phyloP scores from a whole-genome alignment of 2,329 filamentous ascomycete genomes.

The Neofusicoccum umdonicola region DNA sequence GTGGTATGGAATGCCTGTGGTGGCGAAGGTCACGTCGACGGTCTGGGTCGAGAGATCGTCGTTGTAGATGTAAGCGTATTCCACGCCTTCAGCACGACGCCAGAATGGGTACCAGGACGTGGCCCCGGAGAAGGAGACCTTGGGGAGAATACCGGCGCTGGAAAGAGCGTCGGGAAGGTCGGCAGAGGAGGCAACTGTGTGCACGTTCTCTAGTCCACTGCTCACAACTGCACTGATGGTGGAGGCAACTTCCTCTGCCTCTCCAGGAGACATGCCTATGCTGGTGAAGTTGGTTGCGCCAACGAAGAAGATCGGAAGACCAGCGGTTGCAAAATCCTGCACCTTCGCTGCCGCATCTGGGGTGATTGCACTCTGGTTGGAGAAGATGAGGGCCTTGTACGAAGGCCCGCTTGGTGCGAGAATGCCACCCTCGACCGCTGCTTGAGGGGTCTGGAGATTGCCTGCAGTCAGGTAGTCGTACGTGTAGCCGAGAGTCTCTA shows the following conservation, averaged over 20 bases:
- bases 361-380: constrained; percentile 37
- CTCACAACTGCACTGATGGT: not conserved
- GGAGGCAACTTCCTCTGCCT: not conserved
- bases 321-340: constrained; percentile 34
- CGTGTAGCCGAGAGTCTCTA: constrained; percentile 31
- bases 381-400: constrained; percentile 46
- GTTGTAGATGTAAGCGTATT: constrained; percentile 45
- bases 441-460: constrained; percentile 42
- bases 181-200: constrained; percentile 28
- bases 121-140: constrained; percentile 25
- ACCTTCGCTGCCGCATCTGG: constrained; percentile 34
- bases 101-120: constrained; percentile 38
- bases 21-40: constrained; percentile 19
- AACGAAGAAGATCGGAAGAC: constrained; percentile 45
- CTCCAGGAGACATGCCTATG: constrained; percentile 5
- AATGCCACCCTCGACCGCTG: constrained; percentile 34
- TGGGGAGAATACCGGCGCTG: constrained; percentile 33
- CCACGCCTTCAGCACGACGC: constrained; percentile 31
- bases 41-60: constrained; percentile 24
- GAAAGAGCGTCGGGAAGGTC: constrained; percentile 33
- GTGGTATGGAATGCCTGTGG: constrained; percentile 30
- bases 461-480: constrained; percentile 48
- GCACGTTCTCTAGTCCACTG: constrained; percentile 31
- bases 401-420: constrained; percentile 40
- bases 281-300: constrained; percentile 18